Percentiles rank a stretch among this genome's conserved stretches.
phyloP scores from a whole-genome alignment of 2,329 filamentous ascomycete genomes.

The Colletotrichum sidae region DNA sequence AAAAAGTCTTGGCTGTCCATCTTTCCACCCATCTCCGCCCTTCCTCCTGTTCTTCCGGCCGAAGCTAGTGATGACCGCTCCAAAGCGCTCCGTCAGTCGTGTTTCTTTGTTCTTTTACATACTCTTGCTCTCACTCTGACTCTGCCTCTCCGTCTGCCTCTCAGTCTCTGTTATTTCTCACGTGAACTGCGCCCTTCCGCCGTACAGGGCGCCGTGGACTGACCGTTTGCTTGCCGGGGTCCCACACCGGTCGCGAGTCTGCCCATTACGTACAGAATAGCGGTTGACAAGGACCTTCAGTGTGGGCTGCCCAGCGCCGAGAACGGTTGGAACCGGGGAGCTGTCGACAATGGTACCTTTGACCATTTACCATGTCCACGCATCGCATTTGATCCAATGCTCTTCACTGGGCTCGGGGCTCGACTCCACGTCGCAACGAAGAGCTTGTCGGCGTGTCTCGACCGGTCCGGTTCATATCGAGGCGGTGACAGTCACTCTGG shows the following conservation, averaged over 20 bases:
- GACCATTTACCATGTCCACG: no score
- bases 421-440: no score
- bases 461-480: no score
- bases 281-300: slow-evolving; percentile 8
- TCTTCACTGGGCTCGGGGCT: no score
- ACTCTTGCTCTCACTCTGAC: neutral
- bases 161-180: neutral
- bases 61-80: slow-evolving; percentile 16
- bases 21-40: slow-evolving; percentile 20
- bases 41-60: slow-evolving; percentile 7
- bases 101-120: neutral
- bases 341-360: no score
- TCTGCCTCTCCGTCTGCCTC: neutral
- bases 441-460: no score
- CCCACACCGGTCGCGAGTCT: slow-evolving; percentile 3
- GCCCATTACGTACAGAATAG: slow-evolving; percentile 24
- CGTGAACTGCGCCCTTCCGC: no score
- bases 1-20: slow-evolving; percentile 28
- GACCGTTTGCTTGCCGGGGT: slow-evolving; percentile 3
- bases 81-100: slow-evolving; percentile 4
- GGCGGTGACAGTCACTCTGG: no score
- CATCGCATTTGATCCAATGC: no score
- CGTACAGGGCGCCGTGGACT: slow-evolving; percentile 9
- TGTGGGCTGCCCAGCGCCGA: slow-evolving; percentile 24
- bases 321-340: slow-evolving; percentile 3